Percentiles rank a stretch among this genome's conserved stretches.
Evolutionary conservation across 139 green algal genomes (phyloP).

Genomic region (Micractinium sp.): DNA sequence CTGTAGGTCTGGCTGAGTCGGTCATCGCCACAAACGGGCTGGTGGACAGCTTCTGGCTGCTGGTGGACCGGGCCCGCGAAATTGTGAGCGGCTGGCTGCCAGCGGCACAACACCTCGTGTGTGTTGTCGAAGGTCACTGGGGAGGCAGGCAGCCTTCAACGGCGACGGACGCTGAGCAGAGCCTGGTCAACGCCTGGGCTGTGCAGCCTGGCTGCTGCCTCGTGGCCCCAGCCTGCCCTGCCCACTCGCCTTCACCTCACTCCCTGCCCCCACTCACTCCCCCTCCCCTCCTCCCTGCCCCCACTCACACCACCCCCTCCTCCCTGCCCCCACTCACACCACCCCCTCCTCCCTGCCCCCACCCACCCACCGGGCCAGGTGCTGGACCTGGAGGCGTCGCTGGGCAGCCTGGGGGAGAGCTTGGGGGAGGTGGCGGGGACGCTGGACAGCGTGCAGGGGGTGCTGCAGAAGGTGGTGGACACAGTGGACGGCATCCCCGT

Average conservation of each 20-base stretch:
- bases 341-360: background rate
- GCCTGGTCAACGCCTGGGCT: background rate
- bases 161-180: no score
- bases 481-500: background rate
- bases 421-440: background rate
- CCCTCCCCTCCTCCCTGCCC: background rate
- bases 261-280: background rate
- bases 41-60: constrained; percentile 2
- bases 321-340: background rate
- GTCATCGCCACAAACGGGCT: background rate
- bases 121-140: no score
- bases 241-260: background rate
- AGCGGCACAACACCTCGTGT: no score
- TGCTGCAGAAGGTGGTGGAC: constrained; percentile 10
- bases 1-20: background rate
- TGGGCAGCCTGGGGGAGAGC: background rate
- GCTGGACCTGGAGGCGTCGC: background rate
- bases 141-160: no score
- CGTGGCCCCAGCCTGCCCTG: background rate
- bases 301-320: background rate
- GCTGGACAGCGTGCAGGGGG: background rate
- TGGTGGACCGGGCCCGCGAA: background rate
- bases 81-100: background rate
- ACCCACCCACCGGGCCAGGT: background rate
- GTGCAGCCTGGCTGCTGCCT: background rate